Evolutionary conservation across 176 grass and related monocot genomes (phyloP).

Genomic region (Oryza nivara): DNA sequence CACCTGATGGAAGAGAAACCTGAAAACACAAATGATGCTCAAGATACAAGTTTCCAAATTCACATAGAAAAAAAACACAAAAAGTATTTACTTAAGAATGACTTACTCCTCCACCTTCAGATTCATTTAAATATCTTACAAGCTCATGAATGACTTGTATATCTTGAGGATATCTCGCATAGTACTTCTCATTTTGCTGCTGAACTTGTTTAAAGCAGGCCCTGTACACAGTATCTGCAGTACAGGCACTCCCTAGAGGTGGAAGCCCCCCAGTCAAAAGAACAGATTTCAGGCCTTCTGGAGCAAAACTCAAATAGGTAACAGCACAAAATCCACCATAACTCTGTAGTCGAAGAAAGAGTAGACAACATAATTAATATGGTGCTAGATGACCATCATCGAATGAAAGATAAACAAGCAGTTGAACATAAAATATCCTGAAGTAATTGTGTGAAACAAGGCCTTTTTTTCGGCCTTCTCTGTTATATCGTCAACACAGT

Average conservation of each 20-base stretch:
- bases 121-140: slow-evolving; percentile 71
- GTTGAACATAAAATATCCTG: not conserved
- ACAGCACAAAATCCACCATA: slow-evolving; percentile 96
- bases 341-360: slow-evolving; percentile 53
- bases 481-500: not conserved
- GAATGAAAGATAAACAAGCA: slow-evolving; percentile 20
- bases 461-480: not conserved
- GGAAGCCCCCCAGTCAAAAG: slow-evolving; percentile 93
- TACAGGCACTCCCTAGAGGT: slow-evolving; percentile 68
- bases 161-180: slow-evolving; percentile 88
- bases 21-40: slow-evolving; percentile 37
- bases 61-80: not conserved
- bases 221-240: slow-evolving; percentile 84
- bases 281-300: slow-evolving; percentile 88
- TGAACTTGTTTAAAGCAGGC: slow-evolving; percentile 87
- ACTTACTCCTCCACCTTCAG: slow-evolving; percentile 87
- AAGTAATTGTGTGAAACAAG: not conserved
- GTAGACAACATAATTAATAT: not conserved
- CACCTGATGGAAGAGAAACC: slow-evolving; percentile 85
- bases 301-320: slow-evolving; percentile 96
- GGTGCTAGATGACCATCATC: not conserved
- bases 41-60: slow-evolving; percentile 26
- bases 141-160: slow-evolving; percentile 68
- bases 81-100: slow-evolving; percentile 4
- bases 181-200: slow-evolving; percentile 92